A percentile compares a stretch with the other conserved stretches of the same genome.
Evolutionary conservation across 768 basidiomycete species (phyloP).

Genomic region (Asterophora lycoperdoides): DNA sequence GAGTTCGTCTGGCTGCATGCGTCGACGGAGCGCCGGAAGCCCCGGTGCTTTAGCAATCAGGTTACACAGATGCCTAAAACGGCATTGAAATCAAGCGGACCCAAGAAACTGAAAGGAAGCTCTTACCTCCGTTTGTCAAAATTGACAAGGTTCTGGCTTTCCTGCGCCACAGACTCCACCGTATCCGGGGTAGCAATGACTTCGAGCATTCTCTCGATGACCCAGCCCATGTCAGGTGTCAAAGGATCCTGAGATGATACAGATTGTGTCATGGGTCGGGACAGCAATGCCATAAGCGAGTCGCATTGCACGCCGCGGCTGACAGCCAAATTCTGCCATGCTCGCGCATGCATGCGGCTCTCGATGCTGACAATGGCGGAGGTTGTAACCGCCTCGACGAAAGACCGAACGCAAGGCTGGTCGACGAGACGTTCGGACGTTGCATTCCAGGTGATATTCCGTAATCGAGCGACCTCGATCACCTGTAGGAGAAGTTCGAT

Average conservation of each 20-base stretch:
- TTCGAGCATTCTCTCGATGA: constrained; percentile 78
- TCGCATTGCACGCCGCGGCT: constrained; percentile 60
- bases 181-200: constrained; percentile 72
- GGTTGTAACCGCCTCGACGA: constrained; percentile 71
- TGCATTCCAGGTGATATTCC: constrained; percentile 42
- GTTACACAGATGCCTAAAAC: constrained; percentile 58
- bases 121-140: constrained; percentile 77
- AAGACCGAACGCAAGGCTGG: constrained; percentile 68
- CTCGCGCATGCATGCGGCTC: constrained; percentile 71
- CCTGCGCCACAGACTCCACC: constrained; percentile 49
- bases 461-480: constrained; percentile 68
- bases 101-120: not conserved
- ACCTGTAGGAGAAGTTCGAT: constrained; percentile 71
- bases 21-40: constrained; percentile 38
- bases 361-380: constrained; percentile 78
- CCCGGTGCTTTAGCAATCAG: constrained; percentile 53
- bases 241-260: constrained; percentile 47
- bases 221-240: constrained; percentile 77
- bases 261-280: constrained; percentile 43
- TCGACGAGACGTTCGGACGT: constrained; percentile 39
- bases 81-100: constrained; percentile 13
- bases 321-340: constrained; percentile 73
- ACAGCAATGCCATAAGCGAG: constrained; percentile 52
- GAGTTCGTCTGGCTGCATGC: constrained; percentile 48
- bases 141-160: constrained; percentile 62